phyloP scores from a whole-genome alignment of 345 rosid species.

The Jatropha curcas region DNA sequence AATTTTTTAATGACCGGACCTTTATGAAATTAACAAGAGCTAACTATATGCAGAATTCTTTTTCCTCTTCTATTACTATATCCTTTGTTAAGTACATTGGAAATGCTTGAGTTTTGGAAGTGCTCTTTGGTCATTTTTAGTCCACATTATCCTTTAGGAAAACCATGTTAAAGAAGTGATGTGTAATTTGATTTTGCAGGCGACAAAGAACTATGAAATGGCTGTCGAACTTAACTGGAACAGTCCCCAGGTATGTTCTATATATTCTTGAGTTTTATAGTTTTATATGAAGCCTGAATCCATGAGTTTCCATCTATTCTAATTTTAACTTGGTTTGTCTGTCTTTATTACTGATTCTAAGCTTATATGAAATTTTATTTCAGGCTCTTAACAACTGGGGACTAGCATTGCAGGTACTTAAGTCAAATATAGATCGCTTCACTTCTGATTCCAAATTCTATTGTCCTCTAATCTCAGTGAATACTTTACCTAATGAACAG shows the following conservation, averaged over 20 bases:
- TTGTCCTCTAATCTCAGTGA: too few relatives aligned
- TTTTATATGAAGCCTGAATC: slow-evolving; percentile 8
- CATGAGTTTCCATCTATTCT: not conserved
- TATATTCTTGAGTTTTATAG: slow-evolving; percentile 8
- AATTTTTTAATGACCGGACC: not conserved
- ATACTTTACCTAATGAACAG: not conserved
- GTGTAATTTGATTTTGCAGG: slow-evolving; percentile 49
- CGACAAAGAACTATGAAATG: slow-evolving; percentile 88
- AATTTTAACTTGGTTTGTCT: not conserved
- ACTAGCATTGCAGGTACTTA: slow-evolving; percentile 84
- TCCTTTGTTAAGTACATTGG: not conserved
- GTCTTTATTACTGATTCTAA: slow-evolving; percentile 13
- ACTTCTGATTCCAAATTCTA: not conserved
- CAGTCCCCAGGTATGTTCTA: slow-evolving; percentile 79
- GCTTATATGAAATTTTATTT: slow-evolving; percentile 26
- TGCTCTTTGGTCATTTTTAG: not conserved
- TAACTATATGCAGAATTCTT: not conserved
- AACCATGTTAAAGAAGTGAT: slow-evolving; percentile 7
- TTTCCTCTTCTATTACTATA: not conserved
- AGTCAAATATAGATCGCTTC: slow-evolving; percentile 8
- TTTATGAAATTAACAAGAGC: not conserved
- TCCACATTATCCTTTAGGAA: not conserved
- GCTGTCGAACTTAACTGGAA: slow-evolving; percentile 99
- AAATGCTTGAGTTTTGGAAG: not conserved
- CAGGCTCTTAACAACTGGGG: slow-evolving; percentile 99